Evolutionary conservation across 768 basidiomycete species (phyloP), one percentile per base, ranked within the genome.

Genomic region (Gloeostereum incarnatum): DNA sequence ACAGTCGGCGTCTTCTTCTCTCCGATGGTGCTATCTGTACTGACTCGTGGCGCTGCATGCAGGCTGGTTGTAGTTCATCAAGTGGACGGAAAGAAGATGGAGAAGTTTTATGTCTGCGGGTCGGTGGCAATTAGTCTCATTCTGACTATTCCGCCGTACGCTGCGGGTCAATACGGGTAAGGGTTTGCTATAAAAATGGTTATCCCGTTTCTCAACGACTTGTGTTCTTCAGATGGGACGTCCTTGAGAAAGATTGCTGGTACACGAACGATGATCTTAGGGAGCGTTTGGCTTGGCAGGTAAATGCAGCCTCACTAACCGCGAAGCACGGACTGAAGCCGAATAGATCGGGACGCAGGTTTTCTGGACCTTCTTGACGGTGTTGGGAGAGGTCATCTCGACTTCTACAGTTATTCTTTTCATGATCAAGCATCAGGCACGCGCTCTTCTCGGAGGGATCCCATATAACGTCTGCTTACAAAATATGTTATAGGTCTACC

Each of bases 341-440:
- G n/a, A n/a, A 11, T n/a, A 50, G 49, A 47, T 50, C 20, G 34
- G 46, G 3, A 50, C 49, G 9, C 49, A 50, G 25, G 34, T 49
- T 18, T 34, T 45, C 17, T 49, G 48, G 48, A 43, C 48, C 13
- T 7, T 43, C 6, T 17, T 49, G 4, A 39, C 45, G 10, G 45
- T 45, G 18, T 19, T 40, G 2, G 48, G 45, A 5, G 48, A 49
- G 32, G 27, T 49, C 13, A 9, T 36, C 3, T 24, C 38, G 14
- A 27, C 45, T 3, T 9, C 29, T 11, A 29, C 32, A 2, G 48
- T 49, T 18, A 27, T 49, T 4, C 24, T 45, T 19, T 47, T 34
- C 29, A 37, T 49, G 34, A 17, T 49, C 17, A 40, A 31, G 13
- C 45, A 49, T 35, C 48, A 58, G 36, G 54, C 57, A 37, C 39